Evolutionary conservation across 495 filamentous ascomycete species (phyloP).

Genomic region (Aspergillus leporis): DNA sequence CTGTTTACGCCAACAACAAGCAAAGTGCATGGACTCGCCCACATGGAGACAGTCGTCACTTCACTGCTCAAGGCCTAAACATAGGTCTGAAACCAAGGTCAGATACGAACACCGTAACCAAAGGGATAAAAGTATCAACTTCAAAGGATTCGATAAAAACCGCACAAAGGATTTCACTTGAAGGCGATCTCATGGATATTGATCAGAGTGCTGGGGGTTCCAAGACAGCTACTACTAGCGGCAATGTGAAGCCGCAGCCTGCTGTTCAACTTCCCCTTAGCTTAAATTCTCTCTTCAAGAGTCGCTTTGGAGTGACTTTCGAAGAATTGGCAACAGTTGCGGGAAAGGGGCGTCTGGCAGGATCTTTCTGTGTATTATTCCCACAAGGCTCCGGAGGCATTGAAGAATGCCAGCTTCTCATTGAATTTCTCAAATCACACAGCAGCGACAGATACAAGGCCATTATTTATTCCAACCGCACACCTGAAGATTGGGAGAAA

Average conservation of each 20-base stretch:
- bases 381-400: constrained; percentile 22
- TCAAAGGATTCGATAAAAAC: background rate
- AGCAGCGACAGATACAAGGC: constrained; percentile 16
- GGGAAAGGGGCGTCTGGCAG: constrained; percentile 15
- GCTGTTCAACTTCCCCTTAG: background rate
- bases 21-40: background rate
- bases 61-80: background rate
- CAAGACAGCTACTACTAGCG: background rate
- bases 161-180: background rate
- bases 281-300: constrained; percentile 17
- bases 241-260: background rate
- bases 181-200: constrained; percentile 12
- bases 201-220: background rate
- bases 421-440: constrained; percentile 29
- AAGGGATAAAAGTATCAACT: background rate
- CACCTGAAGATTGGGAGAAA: constrained; percentile 38
- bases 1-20: background rate
- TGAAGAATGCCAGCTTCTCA: constrained; percentile 29
- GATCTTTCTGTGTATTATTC: constrained; percentile 42
- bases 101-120: background rate
- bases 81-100: background rate
- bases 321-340: constrained; percentile 19
- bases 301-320: constrained; percentile 20
- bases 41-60: background rate
- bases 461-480: constrained; percentile 33